Percentiles rank a stretch among this genome's conserved stretches.
Conservation (phyloP, 2,329 filamentous ascomycete species). For the Colletotrichum sp. region DNA sequence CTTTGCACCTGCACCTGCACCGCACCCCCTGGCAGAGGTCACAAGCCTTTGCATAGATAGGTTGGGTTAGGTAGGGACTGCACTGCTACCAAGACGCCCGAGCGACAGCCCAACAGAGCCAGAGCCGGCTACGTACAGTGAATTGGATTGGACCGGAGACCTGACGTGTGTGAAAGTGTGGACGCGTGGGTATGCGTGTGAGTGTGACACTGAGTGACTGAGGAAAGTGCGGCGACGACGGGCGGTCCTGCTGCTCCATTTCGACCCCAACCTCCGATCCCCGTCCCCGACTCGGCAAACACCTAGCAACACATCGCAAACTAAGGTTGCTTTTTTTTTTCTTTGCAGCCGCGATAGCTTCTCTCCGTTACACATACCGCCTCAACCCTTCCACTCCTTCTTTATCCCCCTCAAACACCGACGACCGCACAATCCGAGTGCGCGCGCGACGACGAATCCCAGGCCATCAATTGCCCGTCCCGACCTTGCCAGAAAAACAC, state of each 20-base stretch:
- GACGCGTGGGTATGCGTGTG: neutral
- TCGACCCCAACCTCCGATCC: slow-evolving; percentile 18
- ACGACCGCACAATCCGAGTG: neutral
- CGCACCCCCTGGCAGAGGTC: neutral
- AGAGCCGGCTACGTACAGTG: neutral
- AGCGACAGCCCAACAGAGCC: neutral
- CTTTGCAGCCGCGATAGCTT: slow-evolving; percentile 2
- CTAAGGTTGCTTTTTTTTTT: neutral
- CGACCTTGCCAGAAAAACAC: neutral
- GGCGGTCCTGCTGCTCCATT: slow-evolving; percentile 1
- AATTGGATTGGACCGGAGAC: neutral
- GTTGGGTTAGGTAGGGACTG: neutral
- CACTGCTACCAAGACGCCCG: neutral
- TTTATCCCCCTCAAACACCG: neutral
- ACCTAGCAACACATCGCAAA: slow-evolving; percentile 7
- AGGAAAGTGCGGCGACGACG: neutral
- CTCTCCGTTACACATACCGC: neutral
- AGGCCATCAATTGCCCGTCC: neutral
- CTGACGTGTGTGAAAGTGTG: neutral
- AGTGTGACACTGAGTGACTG: neutral
- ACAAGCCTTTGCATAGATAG: neutral
- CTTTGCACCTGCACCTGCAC: neutral
- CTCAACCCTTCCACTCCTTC: neutral
- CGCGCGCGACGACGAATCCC: neutral
- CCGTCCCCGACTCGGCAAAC: slow-evolving; percentile 12